These are phyloP conservation scores for Glycine tomentella DNA, from an alignment of 306 rosid genomes.

Conservation along the genomic window DNA sequence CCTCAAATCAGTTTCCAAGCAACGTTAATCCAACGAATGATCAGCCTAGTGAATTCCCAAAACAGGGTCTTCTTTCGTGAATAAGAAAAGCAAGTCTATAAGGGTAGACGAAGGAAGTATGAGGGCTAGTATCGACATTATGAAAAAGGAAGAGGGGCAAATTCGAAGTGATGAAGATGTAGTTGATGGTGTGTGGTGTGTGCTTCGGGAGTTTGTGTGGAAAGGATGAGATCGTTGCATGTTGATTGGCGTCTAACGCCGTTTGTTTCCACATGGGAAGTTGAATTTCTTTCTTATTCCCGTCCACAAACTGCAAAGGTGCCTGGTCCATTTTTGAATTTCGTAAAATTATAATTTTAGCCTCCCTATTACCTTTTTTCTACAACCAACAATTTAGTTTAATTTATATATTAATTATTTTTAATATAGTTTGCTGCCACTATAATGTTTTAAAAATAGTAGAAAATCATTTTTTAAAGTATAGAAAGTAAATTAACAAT, in stretches of 20 bases:
- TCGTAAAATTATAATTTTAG: neutral
- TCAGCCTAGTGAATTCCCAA: slow-evolving; percentile 50
- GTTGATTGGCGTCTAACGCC: slow-evolving; percentile 61
- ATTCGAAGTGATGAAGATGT: slow-evolving; percentile 37
- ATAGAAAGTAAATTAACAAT: neutral
- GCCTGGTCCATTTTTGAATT: slow-evolving; percentile 14
- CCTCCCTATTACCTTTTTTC: neutral
- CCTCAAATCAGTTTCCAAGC: slow-evolving; percentile 41
- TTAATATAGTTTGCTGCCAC: neutral
- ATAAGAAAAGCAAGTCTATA: slow-evolving; percentile 8
- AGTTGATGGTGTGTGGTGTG: slow-evolving; percentile 65
- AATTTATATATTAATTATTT: too few species aligned
- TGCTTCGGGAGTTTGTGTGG: slow-evolving; percentile 50
- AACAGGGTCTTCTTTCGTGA: slow-evolving; percentile 48
- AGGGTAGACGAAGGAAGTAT: slow-evolving; percentile 38
- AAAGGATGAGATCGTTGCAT: slow-evolving; percentile 70
- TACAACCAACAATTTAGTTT: too few species aligned
- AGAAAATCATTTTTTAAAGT: neutral
- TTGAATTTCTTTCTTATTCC: slow-evolving; percentile 53
- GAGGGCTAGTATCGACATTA: slow-evolving; percentile 54
- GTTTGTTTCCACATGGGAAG: slow-evolving; percentile 50
- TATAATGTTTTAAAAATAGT: neutral
- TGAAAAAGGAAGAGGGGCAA: slow-evolving; percentile 46
- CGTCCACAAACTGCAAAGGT: slow-evolving; percentile 57
- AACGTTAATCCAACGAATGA: slow-evolving; percentile 43